A percentile compares a stretch with the other conserved stretches of the same genome.
Evolutionary conservation across 768 basidiomycete species (phyloP).

Genomic region (Phylloporus sp.): DNA sequence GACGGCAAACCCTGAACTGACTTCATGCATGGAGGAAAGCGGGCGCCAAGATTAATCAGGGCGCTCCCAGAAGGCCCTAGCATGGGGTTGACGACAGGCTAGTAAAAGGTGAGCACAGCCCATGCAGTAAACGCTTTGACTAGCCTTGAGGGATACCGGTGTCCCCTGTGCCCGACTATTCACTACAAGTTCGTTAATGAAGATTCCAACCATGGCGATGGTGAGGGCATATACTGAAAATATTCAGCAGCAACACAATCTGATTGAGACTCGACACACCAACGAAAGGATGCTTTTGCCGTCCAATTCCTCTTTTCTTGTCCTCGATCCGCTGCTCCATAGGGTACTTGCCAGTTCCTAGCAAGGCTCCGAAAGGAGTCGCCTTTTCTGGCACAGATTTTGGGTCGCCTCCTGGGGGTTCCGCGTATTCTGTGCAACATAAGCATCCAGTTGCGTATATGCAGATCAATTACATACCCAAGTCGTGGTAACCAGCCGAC

Average conservation of each 20-base stretch:
- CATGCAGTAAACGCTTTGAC: constrained; percentile 7
- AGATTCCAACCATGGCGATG: constrained; percentile 60
- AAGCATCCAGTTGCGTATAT: neutral
- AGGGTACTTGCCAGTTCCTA: constrained; percentile 52
- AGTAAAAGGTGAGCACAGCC: constrained; percentile 8
- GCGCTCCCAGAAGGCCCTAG: constrained; percentile 83
- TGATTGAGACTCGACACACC: constrained; percentile 41
- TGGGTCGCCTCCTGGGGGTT: constrained; percentile 36
- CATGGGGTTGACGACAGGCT: constrained; percentile 86
- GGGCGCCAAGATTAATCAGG: constrained; percentile 82
- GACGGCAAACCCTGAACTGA: constrained; percentile 50
- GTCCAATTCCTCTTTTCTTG: constrained; percentile 79
- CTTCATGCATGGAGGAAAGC: constrained; percentile 94
- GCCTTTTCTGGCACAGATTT: constrained; percentile 36
- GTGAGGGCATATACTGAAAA: constrained; percentile 58
- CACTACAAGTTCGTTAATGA: constrained; percentile 81
- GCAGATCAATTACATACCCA: constrained; percentile 37
- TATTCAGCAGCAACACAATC: constrained; percentile 1
- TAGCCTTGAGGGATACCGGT: constrained; percentile 79
- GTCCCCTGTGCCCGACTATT: constrained; percentile 75
- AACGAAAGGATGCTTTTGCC: constrained; percentile 74
- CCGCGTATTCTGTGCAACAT: constrained; percentile 53
- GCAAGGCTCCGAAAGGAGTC: constrained; percentile 36
- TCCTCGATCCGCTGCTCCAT: constrained; percentile 80
- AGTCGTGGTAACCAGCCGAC: constrained; percentile 43